Evolutionary conservation across 371 early-diverging fungal genomes (phyloP).

Genomic region (Parasitella parasitica): DNA sequence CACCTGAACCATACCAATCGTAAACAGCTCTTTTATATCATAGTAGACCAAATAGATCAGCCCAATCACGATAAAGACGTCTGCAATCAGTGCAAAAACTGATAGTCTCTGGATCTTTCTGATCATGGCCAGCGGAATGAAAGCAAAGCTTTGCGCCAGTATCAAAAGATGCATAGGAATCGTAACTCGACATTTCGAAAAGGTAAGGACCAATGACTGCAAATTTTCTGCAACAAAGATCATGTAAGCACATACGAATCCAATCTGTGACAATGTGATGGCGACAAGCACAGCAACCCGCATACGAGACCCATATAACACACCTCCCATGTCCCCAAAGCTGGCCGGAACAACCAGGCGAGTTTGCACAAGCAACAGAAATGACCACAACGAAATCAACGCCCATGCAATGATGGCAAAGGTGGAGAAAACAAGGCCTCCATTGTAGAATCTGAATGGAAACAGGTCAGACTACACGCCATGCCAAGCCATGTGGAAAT

Average conservation of each 20-base stretch:
- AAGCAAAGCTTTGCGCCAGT: slow-evolving; percentile 70
- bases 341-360: slow-evolving; percentile 59
- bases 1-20: slow-evolving; percentile 60
- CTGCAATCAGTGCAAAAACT: slow-evolving; percentile 79
- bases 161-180: slow-evolving; percentile 63
- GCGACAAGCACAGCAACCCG: slow-evolving; percentile 71
- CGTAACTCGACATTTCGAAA: slow-evolving; percentile 57
- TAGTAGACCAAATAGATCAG: slow-evolving; percentile 74
- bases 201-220: slow-evolving; percentile 64
- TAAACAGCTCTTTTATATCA: slow-evolving; percentile 59
- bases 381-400: slow-evolving; percentile 58
- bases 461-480: neutral
- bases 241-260: slow-evolving; percentile 87
- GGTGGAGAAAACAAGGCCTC: slow-evolving; percentile 65
- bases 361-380: slow-evolving; percentile 63
- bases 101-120: slow-evolving; percentile 81
- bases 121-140: slow-evolving; percentile 81
- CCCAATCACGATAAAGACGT: slow-evolving; percentile 83
- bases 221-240: slow-evolving; percentile 87
- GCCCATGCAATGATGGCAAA: slow-evolving; percentile 56
- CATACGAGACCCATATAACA: slow-evolving; percentile 74
- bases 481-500: neutral
- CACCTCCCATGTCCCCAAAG: slow-evolving; percentile 71
- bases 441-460: slow-evolving; percentile 63
- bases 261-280: slow-evolving; percentile 83